phyloP scores from a whole-genome alignment of 2,329 filamentous ascomycete genomes.

The Chrysoporthe cubensis region DNA sequence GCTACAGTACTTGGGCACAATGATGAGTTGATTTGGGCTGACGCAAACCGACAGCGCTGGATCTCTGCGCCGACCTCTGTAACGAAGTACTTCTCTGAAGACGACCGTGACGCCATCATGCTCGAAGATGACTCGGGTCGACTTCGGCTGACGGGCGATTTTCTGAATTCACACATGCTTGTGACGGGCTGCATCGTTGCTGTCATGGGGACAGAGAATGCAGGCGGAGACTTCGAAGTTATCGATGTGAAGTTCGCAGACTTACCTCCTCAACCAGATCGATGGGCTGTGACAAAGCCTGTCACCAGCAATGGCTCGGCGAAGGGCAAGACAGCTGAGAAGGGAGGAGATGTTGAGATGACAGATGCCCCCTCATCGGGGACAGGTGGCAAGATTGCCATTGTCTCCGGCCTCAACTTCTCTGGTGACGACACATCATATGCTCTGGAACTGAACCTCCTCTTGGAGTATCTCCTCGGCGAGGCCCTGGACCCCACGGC shows the following conservation, averaged over 20 bases:
- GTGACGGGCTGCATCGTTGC: slow-evolving; percentile 94
- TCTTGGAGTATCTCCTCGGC: slow-evolving; percentile 86
- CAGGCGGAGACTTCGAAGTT: slow-evolving; percentile 89
- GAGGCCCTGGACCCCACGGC: slow-evolving; percentile 68
- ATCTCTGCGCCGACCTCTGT: slow-evolving; percentile 79
- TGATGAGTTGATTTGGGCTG: neutral
- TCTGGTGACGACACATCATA: slow-evolving; percentile 74
- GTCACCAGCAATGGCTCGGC: slow-evolving; percentile 37
- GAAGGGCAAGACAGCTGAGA: slow-evolving; percentile 41
- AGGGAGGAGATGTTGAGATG: slow-evolving; percentile 64
- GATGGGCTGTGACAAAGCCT: slow-evolving; percentile 72
- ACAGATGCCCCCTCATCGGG: slow-evolving; percentile 43
- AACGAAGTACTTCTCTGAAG: slow-evolving; percentile 73
- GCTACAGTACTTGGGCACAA: neutral
- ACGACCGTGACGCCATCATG: slow-evolving; percentile 71
- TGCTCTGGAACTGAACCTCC: slow-evolving; percentile 73
- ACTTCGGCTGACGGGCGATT: slow-evolving; percentile 74
- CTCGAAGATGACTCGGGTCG: slow-evolving; percentile 95
- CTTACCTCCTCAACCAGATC: slow-evolving; percentile 76
- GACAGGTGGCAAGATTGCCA: slow-evolving; percentile 67
- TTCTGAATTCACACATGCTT: slow-evolving; percentile 70
- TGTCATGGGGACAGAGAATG: slow-evolving; percentile 93
- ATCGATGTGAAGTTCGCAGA: slow-evolving; percentile 89
- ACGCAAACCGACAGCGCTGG: slow-evolving; percentile 67
- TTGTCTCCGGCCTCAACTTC: slow-evolving; percentile 87